Conservation (phyloP, 495 filamentous ascomycete species). For the Hyaloscypha variabilis region DNA sequence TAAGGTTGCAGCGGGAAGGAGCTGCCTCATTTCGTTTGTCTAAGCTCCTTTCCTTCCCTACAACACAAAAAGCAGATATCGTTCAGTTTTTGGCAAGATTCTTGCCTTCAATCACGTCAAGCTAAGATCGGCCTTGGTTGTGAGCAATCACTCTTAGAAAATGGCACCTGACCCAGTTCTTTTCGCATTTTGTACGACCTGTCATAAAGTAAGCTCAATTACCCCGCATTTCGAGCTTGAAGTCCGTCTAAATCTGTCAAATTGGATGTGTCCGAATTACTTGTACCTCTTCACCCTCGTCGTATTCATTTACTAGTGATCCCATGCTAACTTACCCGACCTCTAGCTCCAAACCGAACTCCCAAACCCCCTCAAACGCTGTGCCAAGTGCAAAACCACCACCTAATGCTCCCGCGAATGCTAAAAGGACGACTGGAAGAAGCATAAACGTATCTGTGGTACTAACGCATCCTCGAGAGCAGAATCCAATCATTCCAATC, state of each 20-base stretch:
- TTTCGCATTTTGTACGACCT: neutral
- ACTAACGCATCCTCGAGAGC: conserved; percentile 10
- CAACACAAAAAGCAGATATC: neutral
- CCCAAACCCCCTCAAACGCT: conserved; percentile 36
- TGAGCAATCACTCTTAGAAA: neutral
- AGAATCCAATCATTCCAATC: neutral
- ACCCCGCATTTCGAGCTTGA: neutral
- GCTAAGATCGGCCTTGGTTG: neutral
- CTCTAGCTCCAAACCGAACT: neutral
- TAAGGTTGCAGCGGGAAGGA: neutral
- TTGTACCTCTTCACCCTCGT: neutral
- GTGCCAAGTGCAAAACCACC: conserved; percentile 41
- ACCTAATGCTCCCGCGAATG: conserved; percentile 50
- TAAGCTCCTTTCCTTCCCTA: neutral
- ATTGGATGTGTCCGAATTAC: neutral
- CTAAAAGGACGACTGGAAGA: conserved; percentile 47
- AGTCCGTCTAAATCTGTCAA: neutral
- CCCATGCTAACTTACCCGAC: neutral
- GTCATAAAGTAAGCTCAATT: neutral
- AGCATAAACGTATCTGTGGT: conserved; percentile 43
- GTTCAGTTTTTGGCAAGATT: neutral
- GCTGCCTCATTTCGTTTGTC: neutral
- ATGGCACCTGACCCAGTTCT: neutral
- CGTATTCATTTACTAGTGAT: neutral
- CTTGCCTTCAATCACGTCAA: neutral